phyloP scores from a whole-genome alignment of 345 rosid genomes.

The Rubroshorea leprosula region DNA sequence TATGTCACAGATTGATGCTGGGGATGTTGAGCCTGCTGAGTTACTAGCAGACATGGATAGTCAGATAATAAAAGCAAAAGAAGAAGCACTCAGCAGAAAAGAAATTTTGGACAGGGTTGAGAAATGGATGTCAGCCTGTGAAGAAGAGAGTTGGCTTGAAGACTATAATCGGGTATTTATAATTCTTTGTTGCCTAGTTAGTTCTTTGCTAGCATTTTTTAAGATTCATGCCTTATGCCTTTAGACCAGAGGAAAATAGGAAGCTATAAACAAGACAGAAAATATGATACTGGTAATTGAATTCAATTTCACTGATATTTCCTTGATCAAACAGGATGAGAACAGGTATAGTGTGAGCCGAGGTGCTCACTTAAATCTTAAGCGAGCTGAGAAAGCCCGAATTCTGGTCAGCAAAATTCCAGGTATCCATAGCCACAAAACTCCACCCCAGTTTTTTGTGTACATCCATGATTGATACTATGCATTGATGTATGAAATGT shows the following conservation, averaged over 20 bases:
- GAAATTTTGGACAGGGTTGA: constrained; percentile 95
- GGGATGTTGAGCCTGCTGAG: constrained; percentile 85
- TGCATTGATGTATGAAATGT: too few species aligned
- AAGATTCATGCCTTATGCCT: neutral
- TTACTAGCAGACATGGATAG: constrained; percentile 90
- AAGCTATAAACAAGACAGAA: constrained; percentile 92
- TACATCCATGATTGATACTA: too few species aligned
- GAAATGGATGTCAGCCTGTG: constrained; percentile 99
- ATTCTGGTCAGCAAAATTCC: constrained; percentile 93
- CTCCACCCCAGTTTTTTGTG: too few species aligned
- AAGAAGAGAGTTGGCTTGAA: constrained; percentile 99
- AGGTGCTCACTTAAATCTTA: constrained; percentile 98
- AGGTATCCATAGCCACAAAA: constrained; percentile 32
- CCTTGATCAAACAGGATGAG: constrained; percentile 69
- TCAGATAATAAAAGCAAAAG: constrained; percentile 82
- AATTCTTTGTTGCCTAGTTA: constrained; percentile 26
- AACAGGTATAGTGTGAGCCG: constrained; percentile 96
- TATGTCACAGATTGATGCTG: constrained; percentile 76
- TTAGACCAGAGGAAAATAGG: too few species aligned
- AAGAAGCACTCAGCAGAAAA: constrained; percentile 86
- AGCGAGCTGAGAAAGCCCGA: constrained; percentile 96
- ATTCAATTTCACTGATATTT: constrained; percentile 25
- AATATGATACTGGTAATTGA: constrained; percentile 30
- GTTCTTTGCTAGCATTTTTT: neutral
- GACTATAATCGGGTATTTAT: constrained; percentile 80